phyloP scores from a whole-genome alignment of 352 stramenopile species.

The Phytophthora palmivora region DNA sequence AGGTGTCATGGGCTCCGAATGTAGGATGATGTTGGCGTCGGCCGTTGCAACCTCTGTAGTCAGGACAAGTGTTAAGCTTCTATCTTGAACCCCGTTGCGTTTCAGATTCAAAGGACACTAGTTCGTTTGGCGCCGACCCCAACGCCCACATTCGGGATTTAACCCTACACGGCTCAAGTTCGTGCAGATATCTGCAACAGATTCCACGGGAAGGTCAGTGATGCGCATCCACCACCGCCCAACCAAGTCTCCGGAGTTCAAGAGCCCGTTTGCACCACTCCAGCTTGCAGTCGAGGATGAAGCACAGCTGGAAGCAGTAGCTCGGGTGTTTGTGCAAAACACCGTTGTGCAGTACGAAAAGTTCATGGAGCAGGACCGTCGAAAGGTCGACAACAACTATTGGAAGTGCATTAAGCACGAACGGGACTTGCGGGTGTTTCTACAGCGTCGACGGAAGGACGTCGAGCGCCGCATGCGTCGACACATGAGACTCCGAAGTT shows the following conservation, averaged over 20 bases:
- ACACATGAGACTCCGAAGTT: conserved; percentile 29
- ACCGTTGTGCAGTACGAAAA: conserved; percentile 59
- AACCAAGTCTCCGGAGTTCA: conserved; percentile 38
- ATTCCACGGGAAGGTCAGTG: conserved; percentile 13
- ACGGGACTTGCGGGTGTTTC: conserved; percentile 53
- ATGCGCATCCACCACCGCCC: conserved; percentile 40
- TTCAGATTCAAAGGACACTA: conserved; percentile 28
- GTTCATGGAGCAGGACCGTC: conserved; percentile 50
- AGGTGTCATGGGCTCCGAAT: neutral
- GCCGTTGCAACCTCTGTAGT: conserved; percentile 30
- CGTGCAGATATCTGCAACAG: conserved; percentile 8
- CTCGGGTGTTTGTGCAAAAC: conserved; percentile 56
- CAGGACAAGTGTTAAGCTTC: neutral
- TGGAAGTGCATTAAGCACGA: conserved; percentile 66
- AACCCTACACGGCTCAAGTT: conserved; percentile 16
- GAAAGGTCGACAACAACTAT: conserved; percentile 46
- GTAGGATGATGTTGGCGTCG: conserved; percentile 14
- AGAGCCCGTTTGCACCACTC: conserved; percentile 56
- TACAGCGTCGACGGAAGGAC: conserved; percentile 47
- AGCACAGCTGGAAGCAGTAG: conserved; percentile 46
- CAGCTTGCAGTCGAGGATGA: conserved; percentile 48
- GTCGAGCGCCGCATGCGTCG: conserved; percentile 41
- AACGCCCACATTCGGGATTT: conserved; percentile 31
- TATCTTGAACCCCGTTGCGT: conserved; percentile 36
- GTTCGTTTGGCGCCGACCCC: too few relatives aligned